phyloP scores from a whole-genome alignment of 495 filamentous ascomycete species.

The Penicillium cinerascens region DNA sequence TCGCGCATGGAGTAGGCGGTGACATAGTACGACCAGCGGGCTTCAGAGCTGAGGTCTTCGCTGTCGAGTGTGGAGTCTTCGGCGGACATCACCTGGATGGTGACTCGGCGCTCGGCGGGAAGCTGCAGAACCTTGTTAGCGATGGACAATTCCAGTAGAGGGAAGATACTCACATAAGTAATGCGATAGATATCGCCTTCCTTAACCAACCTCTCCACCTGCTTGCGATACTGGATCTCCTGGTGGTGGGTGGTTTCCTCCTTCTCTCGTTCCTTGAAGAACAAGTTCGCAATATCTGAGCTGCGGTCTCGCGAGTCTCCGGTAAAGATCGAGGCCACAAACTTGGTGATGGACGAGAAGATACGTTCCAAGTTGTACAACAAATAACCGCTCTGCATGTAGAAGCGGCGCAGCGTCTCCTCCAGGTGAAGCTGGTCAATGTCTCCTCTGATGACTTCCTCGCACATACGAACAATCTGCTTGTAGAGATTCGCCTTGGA shows the following conservation, averaged over 20 bases:
- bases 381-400: conserved; percentile 82
- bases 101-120: conserved; percentile 55
- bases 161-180: conserved; percentile 63
- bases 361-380: conserved; percentile 88
- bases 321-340: conserved; percentile 68
- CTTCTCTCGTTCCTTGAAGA: conserved; percentile 74
- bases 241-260: conserved; percentile 78
- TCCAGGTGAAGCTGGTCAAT: conserved; percentile 78
- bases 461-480: conserved; percentile 65
- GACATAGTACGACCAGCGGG: conserved; percentile 88
- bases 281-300: conserved; percentile 76
- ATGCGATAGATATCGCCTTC: conserved; percentile 88
- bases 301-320: conserved; percentile 88
- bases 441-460: conserved; percentile 67
- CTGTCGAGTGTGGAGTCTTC: conserved; percentile 78
- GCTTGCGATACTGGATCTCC: conserved; percentile 82
- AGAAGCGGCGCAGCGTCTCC: conserved; percentile 83
- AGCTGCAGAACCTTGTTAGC: conserved; percentile 39
- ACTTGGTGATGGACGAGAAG: conserved; percentile 69
- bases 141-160: background rate
- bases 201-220: conserved; percentile 80
- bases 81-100: conserved; percentile 67
- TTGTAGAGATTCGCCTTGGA: conserved; percentile 63
- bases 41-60: conserved; percentile 53
- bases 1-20: conserved; percentile 84